Conservation (phyloP, 1,284 basidiomycete species). For the Malassezia sp. region DNA sequence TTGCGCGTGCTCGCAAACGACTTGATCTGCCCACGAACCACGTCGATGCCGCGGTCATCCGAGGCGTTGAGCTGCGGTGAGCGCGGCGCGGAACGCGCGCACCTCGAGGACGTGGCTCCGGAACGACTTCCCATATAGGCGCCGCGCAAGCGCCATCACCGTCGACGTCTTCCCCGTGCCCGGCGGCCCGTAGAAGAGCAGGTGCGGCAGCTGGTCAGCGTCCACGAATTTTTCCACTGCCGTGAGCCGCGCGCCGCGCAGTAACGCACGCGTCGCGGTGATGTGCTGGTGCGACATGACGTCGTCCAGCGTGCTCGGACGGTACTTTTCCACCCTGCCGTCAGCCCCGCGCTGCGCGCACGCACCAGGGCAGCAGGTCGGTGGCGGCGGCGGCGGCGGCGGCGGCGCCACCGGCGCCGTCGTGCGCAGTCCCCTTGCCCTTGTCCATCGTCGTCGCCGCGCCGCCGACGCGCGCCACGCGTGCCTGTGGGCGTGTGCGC, state of each 20-base stretch:
- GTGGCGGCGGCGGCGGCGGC: background rate
- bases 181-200: slow-evolving; percentile 94
- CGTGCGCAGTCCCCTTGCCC: too few species aligned
- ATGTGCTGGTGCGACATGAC: slow-evolving; percentile 45
- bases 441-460: slow-evolving; percentile 5
- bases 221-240: slow-evolving; percentile 66
- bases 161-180: slow-evolving; percentile 96
- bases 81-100: too few species aligned
- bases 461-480: background rate
- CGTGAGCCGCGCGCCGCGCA: background rate
- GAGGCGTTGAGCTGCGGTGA: slow-evolving; percentile 72
- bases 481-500: too few species aligned
- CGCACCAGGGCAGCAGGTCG: slow-evolving; percentile 17
- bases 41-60: slow-evolving; percentile 94
- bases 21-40: slow-evolving; percentile 96
- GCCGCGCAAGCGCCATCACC: slow-evolving; percentile 85
- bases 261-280: slow-evolving; percentile 29
- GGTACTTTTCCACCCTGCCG: slow-evolving; percentile 45
- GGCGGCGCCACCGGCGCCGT: too few species aligned
- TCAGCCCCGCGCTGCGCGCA: background rate
- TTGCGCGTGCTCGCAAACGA: slow-evolving; percentile 94
- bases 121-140: slow-evolving; percentile 72
- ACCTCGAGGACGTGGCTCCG: slow-evolving; percentile 89
- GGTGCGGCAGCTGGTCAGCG: slow-evolving; percentile 82
- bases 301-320: slow-evolving; percentile 38